Conservation (phyloP, 164 flowering plant genomes). For the Macadamia integrifolia region DNA sequence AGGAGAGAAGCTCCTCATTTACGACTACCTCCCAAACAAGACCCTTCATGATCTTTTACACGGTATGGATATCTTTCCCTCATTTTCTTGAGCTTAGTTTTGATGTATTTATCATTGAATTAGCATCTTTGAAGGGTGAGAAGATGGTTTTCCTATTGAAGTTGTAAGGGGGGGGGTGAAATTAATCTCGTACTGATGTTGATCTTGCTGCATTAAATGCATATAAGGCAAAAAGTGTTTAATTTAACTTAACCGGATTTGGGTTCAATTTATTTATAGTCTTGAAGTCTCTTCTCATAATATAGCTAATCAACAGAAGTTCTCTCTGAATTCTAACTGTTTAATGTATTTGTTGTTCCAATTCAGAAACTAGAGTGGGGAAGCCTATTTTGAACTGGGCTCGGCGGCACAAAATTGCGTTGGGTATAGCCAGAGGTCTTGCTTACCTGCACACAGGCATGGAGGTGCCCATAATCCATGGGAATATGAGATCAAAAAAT, state of each 20-base stretch:
- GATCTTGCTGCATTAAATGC: background rate
- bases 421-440: constrained; percentile 84
- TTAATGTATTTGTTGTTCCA: constrained; percentile 4
- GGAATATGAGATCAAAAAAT: constrained; percentile 78
- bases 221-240: background rate
- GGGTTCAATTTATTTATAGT: background rate
- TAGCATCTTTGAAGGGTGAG: background rate
- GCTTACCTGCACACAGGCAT: constrained; percentile 83
- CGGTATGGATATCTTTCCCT: constrained; percentile 33
- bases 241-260: background rate
- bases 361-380: constrained; percentile 73
- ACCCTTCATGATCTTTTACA: constrained; percentile 78
- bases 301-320: background rate
- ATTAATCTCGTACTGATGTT: too few species aligned
- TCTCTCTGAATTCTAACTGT: background rate
- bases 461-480: constrained; percentile 81
- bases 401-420: constrained; percentile 84
- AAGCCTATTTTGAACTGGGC: constrained; percentile 90
- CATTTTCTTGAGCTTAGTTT: background rate
- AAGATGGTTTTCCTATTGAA: background rate
- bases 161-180: too few species aligned
- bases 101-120: background rate
- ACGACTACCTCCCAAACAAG: constrained; percentile 73
- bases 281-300: background rate
- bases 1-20: constrained; percentile 97